Conservation (phyloP, 1,139 yeast species). For the Trichomonascaceae sp. region DNA sequence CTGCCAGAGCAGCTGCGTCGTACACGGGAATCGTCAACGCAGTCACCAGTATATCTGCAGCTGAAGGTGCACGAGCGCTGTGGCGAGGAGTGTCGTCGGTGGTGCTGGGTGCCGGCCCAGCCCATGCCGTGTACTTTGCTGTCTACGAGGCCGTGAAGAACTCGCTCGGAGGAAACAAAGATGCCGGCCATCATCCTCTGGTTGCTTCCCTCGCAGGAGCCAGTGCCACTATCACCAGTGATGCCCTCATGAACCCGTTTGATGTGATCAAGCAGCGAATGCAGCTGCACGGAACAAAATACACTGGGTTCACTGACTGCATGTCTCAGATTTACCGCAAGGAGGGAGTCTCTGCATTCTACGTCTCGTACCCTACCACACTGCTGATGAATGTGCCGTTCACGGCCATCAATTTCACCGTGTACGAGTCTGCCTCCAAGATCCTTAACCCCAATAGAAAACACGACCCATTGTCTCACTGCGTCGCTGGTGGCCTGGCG, state of each 20-base stretch:
- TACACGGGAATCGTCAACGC: conserved; percentile 41
- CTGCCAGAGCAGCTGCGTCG: too few relatives aligned
- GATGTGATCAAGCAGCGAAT: conserved; percentile 87
- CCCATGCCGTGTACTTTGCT: conserved; percentile 95
- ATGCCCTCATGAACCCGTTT: conserved; percentile 96
- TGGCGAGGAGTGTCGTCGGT: conserved; percentile 96
- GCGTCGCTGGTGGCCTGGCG: conserved; percentile 87
- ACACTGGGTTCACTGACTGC: conserved; percentile 25
- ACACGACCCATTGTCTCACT: conserved; percentile 86
- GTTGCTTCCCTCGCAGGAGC: conserved; percentile 27
- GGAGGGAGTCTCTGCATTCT: conserved; percentile 80
- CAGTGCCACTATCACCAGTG: conserved; percentile 87
- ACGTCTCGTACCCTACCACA: conserved; percentile 90
- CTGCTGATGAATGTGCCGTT: conserved; percentile 87
- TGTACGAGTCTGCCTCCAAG: conserved; percentile 75
- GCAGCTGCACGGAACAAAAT: conserved; percentile 34
- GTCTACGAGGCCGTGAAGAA: conserved; percentile 84
- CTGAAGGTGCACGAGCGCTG: conserved; percentile 82
- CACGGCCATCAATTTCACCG: conserved; percentile 88
- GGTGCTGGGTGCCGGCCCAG: conserved; percentile 97
- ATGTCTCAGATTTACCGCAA: conserved; percentile 40
- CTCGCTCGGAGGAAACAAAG: conserved; percentile 28
- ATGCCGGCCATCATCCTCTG: conserved; percentile 42
- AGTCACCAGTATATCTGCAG: conserved; percentile 60
- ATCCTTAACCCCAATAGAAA: conserved; percentile 61